A percentile compares a stretch with the other conserved stretches of the same genome.
phyloP scores from a whole-genome alignment of 768 basidiomycete species.

The Tricholoma hemisulphureum region DNA sequence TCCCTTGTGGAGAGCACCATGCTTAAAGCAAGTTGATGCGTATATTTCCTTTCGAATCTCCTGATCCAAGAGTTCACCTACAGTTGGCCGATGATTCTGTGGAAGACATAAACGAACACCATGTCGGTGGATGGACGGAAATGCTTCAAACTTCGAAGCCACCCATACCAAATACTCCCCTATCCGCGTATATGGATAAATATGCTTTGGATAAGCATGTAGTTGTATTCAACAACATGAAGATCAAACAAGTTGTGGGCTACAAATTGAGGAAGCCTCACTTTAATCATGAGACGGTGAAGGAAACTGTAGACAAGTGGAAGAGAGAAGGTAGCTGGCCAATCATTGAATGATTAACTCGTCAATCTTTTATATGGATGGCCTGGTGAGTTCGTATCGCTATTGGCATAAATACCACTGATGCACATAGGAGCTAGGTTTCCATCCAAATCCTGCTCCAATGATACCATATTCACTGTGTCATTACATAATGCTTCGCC shows the following conservation, averaged over 20 bases:
- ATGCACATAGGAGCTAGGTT: neutral
- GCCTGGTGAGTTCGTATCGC: neutral
- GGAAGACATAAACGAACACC: conserved; percentile 83
- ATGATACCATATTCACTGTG: neutral
- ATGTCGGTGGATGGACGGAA: conserved; percentile 79
- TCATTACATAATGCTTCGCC: neutral
- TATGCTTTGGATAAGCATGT: conserved; percentile 68
- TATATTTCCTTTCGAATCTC: neutral
- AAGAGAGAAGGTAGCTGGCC: conserved; percentile 68
- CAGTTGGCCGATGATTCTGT: conserved; percentile 71
- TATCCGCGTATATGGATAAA: conserved; percentile 79
- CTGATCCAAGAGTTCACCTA: neutral
- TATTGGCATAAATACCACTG: neutral
- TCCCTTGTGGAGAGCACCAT: conserved; percentile 64
- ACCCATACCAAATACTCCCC: conserved; percentile 66
- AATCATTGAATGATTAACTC: conserved; percentile 27
- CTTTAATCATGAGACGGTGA: conserved; percentile 59
- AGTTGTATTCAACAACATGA: conserved; percentile 66
- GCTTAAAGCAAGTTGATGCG: conserved; percentile 52
- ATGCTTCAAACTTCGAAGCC: conserved; percentile 74
- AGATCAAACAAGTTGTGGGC: conserved; percentile 71
- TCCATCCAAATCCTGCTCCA: neutral
- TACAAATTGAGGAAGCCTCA: conserved; percentile 64
- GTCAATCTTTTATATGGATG: neutral
- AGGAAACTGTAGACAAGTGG: conserved; percentile 78